Conservation (phyloP, 2,329 filamentous ascomycete genomes). For the Thelonectria discophora region DNA sequence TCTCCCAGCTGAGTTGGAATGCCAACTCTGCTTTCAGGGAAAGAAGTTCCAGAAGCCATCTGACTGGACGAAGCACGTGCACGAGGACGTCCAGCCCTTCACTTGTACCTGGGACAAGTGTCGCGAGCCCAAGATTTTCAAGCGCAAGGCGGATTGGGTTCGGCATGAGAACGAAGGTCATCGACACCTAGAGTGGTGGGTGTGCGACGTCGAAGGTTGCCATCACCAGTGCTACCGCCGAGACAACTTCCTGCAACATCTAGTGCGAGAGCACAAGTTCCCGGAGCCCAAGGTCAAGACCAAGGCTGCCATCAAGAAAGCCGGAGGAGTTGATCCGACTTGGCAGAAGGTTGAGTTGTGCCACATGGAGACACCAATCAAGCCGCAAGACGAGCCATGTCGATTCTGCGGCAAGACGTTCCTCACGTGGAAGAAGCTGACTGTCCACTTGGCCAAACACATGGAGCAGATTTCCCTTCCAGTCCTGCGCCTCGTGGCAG, state of each 20-base stretch:
- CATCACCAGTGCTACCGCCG: constrained; percentile 84
- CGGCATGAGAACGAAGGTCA: constrained; percentile 93
- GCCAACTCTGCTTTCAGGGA: constrained; percentile 82
- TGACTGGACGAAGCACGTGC: constrained; percentile 96
- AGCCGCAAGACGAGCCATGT: constrained; percentile 80
- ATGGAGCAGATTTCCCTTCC: constrained; percentile 93
- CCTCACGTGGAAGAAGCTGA: constrained; percentile 90
- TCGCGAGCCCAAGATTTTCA: constrained; percentile 88
- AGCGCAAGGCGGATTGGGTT: constrained; percentile 95
- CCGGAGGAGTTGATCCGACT: constrained; percentile 67
- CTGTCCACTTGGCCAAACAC: constrained; percentile 91
- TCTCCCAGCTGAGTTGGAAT: constrained; percentile 89
- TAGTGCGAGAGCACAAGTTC: constrained; percentile 90
- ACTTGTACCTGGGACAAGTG: constrained; percentile 90
- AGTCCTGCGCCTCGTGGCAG: constrained; percentile 69
- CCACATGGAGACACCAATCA: constrained; percentile 71
- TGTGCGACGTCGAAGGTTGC: constrained; percentile 82
- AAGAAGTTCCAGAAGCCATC: constrained; percentile 92
- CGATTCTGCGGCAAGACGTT: constrained; percentile 86
- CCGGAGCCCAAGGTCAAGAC: constrained; percentile 82
- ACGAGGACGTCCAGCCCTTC: constrained; percentile 92
- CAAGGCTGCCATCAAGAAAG: constrained; percentile 71
- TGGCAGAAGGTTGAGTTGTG: constrained; percentile 83
- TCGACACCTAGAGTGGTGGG: constrained; percentile 90
- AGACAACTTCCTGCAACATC: constrained; percentile 92